A percentile compares a stretch with the other conserved stretches of the same genome.
These are phyloP conservation scores for Penicillium lagena DNA, from an alignment of 495 filamentous ascomycete genomes.

Conservation along the genomic window DNA sequence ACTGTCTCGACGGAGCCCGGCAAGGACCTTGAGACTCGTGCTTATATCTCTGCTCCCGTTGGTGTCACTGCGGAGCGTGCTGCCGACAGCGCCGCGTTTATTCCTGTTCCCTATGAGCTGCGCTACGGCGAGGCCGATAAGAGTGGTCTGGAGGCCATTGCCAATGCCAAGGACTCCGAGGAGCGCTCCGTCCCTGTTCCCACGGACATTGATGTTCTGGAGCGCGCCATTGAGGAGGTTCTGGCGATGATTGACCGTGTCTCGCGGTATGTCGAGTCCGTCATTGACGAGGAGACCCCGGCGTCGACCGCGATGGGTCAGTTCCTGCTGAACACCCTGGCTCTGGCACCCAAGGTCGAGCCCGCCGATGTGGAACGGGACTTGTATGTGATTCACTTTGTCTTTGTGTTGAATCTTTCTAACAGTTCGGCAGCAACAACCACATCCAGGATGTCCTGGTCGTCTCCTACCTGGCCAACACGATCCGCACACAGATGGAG, in stretches of 20 bases:
- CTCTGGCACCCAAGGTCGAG: constrained; percentile 89
- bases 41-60: constrained; percentile 91
- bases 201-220: constrained; percentile 82
- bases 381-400: constrained; percentile 53
- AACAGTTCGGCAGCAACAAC: constrained; percentile 63
- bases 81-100: constrained; percentile 90
- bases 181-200: constrained; percentile 62
- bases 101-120: constrained; percentile 90
- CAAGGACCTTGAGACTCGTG: constrained; percentile 73
- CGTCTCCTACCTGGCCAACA: constrained; percentile 95
- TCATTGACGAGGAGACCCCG: constrained; percentile 61
- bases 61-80: constrained; percentile 92
- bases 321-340: constrained; percentile 85
- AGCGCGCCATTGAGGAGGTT: constrained; percentile 77
- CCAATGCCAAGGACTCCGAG: constrained; percentile 72
- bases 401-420: constrained; percentile 30
- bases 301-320: constrained; percentile 85
- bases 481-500: constrained; percentile 98
- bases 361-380: constrained; percentile 83
- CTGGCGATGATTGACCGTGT: constrained; percentile 85
- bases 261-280: constrained; percentile 78
- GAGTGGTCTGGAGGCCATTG: constrained; percentile 80
- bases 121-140: constrained; percentile 88
- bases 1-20: constrained; percentile 86
- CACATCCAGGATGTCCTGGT: constrained; percentile 98